Percentiles rank a stretch among this genome's conserved stretches.
Conservation (phyloP, 1,284 basidiomycete species). For the Ganoderma leucocontextum region DNA sequence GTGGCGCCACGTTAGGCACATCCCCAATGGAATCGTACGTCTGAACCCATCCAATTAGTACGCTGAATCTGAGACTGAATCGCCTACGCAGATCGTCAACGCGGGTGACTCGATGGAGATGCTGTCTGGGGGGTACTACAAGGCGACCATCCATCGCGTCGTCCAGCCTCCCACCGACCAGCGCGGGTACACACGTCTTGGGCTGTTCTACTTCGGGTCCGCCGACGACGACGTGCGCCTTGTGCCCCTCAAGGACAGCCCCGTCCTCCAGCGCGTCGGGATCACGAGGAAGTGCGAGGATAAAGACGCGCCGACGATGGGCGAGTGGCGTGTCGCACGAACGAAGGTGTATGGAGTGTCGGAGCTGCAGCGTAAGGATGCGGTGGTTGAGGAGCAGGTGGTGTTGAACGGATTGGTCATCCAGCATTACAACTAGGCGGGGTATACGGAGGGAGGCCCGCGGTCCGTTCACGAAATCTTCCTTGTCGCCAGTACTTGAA, state of each 20-base stretch:
- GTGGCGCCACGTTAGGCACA: constrained; percentile 68
- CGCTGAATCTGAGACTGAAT: neutral
- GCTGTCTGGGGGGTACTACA: constrained; percentile 59
- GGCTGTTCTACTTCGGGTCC: constrained; percentile 58
- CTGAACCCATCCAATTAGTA: no score
- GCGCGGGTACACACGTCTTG: constrained; percentile 53
- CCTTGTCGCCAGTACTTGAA: neutral
- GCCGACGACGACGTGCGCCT: constrained; percentile 44
- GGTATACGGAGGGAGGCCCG: neutral
- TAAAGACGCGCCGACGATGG: constrained; percentile 47
- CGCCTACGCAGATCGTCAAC: constrained; percentile 53
- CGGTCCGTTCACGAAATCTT: neutral
- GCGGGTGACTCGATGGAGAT: constrained; percentile 67
- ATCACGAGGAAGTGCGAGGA: constrained; percentile 43
- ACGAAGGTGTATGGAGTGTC: constrained; percentile 46
- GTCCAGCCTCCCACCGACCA: constrained; percentile 59
- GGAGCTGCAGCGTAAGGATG: constrained; percentile 42
- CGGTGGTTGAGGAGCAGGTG: constrained; percentile 52
- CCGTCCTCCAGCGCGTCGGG: constrained; percentile 47
- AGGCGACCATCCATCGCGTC: constrained; percentile 48
- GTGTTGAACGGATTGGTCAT: constrained; percentile 51
- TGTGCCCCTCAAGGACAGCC: constrained; percentile 48
- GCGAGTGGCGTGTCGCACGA: constrained; percentile 47
- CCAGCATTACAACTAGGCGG: constrained; percentile 51
- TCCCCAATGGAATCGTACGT: constrained; percentile 63